Conservation (phyloP, 352 stramenopile species). For the Phytopythium delawarense region DNA sequence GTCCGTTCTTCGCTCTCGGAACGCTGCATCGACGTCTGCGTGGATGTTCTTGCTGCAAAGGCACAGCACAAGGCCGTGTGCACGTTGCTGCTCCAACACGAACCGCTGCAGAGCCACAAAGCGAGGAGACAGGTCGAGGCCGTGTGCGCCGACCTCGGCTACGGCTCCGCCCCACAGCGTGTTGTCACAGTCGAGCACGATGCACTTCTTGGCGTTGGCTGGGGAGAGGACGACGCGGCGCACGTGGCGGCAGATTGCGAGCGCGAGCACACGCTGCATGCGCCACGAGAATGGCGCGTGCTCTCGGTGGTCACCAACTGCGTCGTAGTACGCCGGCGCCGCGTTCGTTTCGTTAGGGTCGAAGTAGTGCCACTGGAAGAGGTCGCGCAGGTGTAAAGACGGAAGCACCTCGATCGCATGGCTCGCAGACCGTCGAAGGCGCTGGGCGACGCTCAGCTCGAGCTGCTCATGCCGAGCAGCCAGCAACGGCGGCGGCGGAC, state of each 20-base stretch:
- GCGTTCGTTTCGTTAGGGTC: not conserved
- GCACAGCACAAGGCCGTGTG: constrained; percentile 44
- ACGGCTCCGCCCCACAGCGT: constrained; percentile 67
- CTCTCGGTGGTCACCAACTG: constrained; percentile 38
- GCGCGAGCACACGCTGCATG: constrained; percentile 52
- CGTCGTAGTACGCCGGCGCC: constrained; percentile 36
- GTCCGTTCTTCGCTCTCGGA: constrained; percentile 32
- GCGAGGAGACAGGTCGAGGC: constrained; percentile 29
- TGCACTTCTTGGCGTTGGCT: constrained; percentile 51
- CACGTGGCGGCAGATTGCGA: constrained; percentile 46
- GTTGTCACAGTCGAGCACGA: constrained; percentile 78
- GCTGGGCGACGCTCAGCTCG: constrained; percentile 13
- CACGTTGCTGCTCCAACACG: constrained; percentile 34
- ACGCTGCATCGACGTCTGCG: constrained; percentile 46
- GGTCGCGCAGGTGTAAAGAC: constrained; percentile 15
- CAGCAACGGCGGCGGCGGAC: constrained; percentile 19
- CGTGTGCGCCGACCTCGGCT: constrained; percentile 41
- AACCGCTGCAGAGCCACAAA: constrained; percentile 64
- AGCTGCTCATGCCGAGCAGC: constrained; percentile 8
- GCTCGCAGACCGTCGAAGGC: constrained; percentile 13
- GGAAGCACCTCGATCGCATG: constrained; percentile 28
- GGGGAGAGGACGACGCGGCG: constrained; percentile 30
- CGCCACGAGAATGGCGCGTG: constrained; percentile 62
- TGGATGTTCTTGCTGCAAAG: constrained; percentile 71
- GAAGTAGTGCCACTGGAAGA: constrained; percentile 27